Percentiles rank a stretch among this genome's conserved stretches.
Conservation (phyloP, 192 early-diverging fungal genomes). For the Umbelopsis ramanniana region DNA sequence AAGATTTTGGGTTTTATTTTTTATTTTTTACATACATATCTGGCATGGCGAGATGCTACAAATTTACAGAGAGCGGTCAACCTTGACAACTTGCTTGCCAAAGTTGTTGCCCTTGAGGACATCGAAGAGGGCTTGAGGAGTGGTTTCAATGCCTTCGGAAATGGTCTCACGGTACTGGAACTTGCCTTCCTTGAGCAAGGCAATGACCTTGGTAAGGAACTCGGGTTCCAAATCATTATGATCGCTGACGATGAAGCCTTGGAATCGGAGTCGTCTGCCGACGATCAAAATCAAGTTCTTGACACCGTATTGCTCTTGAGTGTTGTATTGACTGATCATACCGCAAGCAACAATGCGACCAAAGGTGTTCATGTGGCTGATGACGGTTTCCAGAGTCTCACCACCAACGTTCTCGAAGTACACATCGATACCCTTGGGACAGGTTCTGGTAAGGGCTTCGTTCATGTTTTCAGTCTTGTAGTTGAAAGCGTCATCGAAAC, state of each 20-base stretch:
- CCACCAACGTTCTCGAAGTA: slow-evolving; percentile 85
- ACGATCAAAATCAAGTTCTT: slow-evolving; percentile 64
- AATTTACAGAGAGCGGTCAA: slow-evolving; percentile 48
- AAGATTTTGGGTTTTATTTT: not conserved
- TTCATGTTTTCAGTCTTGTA: slow-evolving; percentile 78
- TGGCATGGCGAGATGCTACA: not conserved
- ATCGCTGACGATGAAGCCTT: slow-evolving; percentile 70
- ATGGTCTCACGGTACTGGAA: slow-evolving; percentile 63
- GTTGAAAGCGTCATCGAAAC: slow-evolving; percentile 89
- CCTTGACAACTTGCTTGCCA: slow-evolving; percentile 68
- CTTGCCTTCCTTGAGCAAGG: slow-evolving; percentile 63
- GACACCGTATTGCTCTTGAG: slow-evolving; percentile 46
- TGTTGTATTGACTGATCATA: slow-evolving; percentile 74
- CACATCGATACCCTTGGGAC: slow-evolving; percentile 85
- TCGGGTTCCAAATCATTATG: slow-evolving; percentile 50
- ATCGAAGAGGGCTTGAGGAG: slow-evolving; percentile 62
- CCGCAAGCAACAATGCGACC: slow-evolving; percentile 79
- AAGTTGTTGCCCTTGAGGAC: slow-evolving; percentile 71
- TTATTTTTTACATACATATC: not conserved
- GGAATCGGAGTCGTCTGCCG: slow-evolving; percentile 56
- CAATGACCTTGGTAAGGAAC: slow-evolving; percentile 61
- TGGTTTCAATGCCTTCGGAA: slow-evolving; percentile 67
- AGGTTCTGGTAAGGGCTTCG: slow-evolving; percentile 58
- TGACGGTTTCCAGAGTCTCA: slow-evolving; percentile 73
- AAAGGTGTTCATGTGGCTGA: slow-evolving; percentile 63